A percentile compares a stretch with the other conserved stretches of the same genome.
Evolutionary conservation across 108 stramenopile genomes (phyloP).

Genomic region (Schizochytrium sp.): DNA sequence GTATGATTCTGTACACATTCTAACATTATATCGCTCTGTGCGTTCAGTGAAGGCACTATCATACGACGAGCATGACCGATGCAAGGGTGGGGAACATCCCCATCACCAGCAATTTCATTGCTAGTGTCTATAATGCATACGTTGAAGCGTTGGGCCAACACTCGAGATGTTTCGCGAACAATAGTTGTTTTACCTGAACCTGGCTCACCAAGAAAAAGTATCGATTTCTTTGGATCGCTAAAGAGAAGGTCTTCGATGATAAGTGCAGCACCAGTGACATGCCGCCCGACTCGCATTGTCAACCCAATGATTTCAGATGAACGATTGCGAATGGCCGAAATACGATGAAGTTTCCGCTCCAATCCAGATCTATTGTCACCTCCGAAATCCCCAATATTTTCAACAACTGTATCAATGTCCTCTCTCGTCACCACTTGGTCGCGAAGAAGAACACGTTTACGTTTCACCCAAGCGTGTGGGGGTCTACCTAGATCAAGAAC

Average conservation of each 20-base stretch:
- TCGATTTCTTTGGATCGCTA: not conserved
- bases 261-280: not conserved
- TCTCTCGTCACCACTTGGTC: no score
- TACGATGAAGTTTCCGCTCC: not conserved
- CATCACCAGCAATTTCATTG: not conserved
- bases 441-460: no score
- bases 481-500: no score
- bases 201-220: not conserved
- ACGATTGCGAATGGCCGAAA: not conserved
- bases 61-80: not conserved
- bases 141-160: not conserved
- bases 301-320: not conserved
- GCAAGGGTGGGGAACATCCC: not conserved
- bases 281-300: not conserved
- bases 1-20: constrained; percentile 83
- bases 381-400: not conserved
- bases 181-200: not conserved
- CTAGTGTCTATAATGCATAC: not conserved
- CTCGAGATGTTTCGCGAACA: not conserved
- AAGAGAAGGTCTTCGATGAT: not conserved
- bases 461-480: no score
- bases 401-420: no score
- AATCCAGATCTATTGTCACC: not conserved
- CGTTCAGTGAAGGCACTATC: constrained; percentile 70
- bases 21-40: constrained; percentile 77